phyloP scores from a whole-genome alignment of 306 rosid species.

The Fragaria nilgerrensis region DNA sequence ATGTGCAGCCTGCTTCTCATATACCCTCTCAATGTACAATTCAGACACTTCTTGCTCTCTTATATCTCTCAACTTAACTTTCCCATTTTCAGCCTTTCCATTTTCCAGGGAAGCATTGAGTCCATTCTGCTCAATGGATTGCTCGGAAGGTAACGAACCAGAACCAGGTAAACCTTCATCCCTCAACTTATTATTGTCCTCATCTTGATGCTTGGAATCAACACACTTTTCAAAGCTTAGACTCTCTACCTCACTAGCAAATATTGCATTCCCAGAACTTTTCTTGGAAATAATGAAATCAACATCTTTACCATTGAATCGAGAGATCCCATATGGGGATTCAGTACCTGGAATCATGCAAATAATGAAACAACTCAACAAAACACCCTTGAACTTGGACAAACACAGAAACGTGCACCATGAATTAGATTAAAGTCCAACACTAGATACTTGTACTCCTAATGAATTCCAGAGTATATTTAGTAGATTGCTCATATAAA shows the following conservation, averaged over 20 bases:
- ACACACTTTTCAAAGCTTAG: neutral
- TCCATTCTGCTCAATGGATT: conserved; percentile 17
- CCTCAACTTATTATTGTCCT: conserved; percentile 12
- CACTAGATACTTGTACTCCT: neutral
- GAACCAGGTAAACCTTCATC: conserved; percentile 9
- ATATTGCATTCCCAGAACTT: conserved; percentile 5
- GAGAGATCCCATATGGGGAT: conserved; percentile 11
- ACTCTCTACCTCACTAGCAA: neutral
- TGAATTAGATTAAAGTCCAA: neutral
- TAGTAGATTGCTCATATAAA: neutral
- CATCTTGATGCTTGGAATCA: neutral
- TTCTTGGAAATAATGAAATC: neutral
- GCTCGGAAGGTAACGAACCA: conserved; percentile 15
- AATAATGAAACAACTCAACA: neutral
- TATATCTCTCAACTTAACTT: conserved; percentile 23
- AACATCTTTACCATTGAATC: neutral
- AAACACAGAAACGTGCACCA: neutral
- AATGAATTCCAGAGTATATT: neutral
- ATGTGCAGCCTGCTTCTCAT: conserved; percentile 48
- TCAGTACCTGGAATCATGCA: conserved; percentile 25
- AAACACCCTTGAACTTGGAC: conserved; percentile 1
- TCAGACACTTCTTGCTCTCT: conserved; percentile 33
- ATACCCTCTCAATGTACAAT: conserved; percentile 47
- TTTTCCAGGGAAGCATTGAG: conserved; percentile 6
- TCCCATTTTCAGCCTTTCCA: conserved; percentile 24